These are phyloP conservation scores for Kickxella alabastrina DNA, from an alignment of 192 early-diverging fungal species.

Conservation along the genomic window DNA sequence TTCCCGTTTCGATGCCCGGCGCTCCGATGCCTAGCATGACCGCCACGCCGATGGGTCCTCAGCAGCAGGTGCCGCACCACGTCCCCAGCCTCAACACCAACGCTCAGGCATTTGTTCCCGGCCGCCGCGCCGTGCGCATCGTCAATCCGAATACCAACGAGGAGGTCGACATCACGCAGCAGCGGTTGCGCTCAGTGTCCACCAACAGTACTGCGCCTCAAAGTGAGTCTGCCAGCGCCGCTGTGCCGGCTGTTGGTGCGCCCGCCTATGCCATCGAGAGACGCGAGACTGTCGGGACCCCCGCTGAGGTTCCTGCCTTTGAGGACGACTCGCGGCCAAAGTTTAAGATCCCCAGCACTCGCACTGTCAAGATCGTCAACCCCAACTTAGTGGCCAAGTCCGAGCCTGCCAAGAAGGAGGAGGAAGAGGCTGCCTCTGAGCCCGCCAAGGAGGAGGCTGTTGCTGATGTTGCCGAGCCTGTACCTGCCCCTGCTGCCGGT, in stretches of 20 bases:
- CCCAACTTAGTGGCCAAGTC: constrained; percentile 28
- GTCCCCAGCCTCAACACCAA: constrained; percentile 17
- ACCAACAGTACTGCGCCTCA: constrained; percentile 41
- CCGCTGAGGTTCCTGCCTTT: constrained; percentile 8
- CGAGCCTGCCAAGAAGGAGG: constrained; percentile 5
- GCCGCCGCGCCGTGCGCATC: constrained; percentile 60
- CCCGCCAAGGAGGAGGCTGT: constrained; percentile 8
- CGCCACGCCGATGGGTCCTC: constrained; percentile 38
- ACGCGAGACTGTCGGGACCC: constrained; percentile 18
- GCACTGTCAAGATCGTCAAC: constrained; percentile 50
- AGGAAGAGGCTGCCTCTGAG: constrained; percentile 15
- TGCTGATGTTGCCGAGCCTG: constrained; percentile 10
- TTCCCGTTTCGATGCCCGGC: constrained; percentile 22
- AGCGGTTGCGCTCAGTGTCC: constrained; percentile 37
- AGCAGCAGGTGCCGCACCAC: constrained; percentile 26
- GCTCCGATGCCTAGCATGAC: constrained; percentile 45
- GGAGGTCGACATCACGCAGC: constrained; percentile 58
- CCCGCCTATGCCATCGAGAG: too few species aligned
- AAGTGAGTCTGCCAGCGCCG: constrained; percentile 38
- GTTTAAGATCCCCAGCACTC: constrained; percentile 44
- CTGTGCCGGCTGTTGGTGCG: constrained; percentile 33
- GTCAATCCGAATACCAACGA: constrained; percentile 71
- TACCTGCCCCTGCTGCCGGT: neutral
- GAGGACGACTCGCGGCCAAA: constrained; percentile 42
- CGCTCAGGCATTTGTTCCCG: constrained; percentile 39